Conservation (phyloP, 2,329 filamentous ascomycete genomes). For the Curvularia lunata region DNA sequence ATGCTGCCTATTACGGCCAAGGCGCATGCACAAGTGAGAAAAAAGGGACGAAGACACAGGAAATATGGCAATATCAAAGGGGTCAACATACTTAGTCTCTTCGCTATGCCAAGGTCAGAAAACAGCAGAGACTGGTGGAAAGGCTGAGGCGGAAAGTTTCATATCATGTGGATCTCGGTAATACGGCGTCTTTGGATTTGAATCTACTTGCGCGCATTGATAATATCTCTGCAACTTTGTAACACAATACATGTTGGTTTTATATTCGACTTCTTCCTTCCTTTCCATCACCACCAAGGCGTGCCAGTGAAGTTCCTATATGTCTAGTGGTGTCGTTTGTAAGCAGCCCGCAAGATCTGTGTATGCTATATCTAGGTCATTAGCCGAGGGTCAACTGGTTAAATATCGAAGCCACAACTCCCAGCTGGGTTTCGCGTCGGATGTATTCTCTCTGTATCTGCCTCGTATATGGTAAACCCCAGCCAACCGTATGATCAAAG, state of each 20-base stretch:
- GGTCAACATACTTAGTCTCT: constrained; percentile 6
- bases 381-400: not conserved
- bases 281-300: not conserved
- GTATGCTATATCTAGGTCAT: not conserved
- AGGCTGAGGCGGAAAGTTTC: too few species aligned
- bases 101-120: not conserved
- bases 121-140: not conserved
- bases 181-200: not conserved
- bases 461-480: not conserved
- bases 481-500: not conserved
- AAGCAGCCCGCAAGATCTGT: not conserved
- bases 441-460: not conserved
- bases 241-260: not conserved
- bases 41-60: constrained; percentile 6
- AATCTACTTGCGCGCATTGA: not conserved
- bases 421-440: not conserved
- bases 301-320: not conserved
- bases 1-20: constrained; percentile 30
- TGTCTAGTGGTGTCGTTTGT: not conserved
- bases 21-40: not conserved
- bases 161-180: not conserved
- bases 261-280: not conserved
- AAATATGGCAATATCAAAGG: constrained; percentile 29
- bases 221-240: not conserved
- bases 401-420: not conserved